These are phyloP conservation scores for Suillus brevipes DNA, from an alignment of 768 basidiomycete species.

Conservation along the genomic window DNA sequence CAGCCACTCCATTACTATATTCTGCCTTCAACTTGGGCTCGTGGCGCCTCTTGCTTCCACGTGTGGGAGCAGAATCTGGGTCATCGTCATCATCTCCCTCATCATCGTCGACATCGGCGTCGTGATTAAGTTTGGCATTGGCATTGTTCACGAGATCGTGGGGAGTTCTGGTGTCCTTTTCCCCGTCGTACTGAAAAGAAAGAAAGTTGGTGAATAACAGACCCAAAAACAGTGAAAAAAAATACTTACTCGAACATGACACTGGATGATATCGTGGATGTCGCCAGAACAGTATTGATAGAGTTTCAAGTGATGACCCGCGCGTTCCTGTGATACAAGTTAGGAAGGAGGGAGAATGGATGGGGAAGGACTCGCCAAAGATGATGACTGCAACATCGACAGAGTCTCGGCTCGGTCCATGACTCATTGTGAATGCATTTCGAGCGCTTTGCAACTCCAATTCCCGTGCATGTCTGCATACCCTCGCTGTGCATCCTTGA, in stretches of 20 bases:
- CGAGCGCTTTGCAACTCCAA: conserved; percentile 76
- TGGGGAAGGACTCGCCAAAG: conserved; percentile 54
- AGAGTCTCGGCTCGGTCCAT: conserved; percentile 70
- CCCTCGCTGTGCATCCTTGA: conserved; percentile 78
- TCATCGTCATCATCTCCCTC: conserved; percentile 42
- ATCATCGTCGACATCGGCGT: conserved; percentile 34
- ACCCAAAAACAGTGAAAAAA: not conserved
- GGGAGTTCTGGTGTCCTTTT: conserved; percentile 49
- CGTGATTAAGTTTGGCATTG: conserved; percentile 22
- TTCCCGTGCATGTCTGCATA: conserved; percentile 85
- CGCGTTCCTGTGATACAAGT: conserved; percentile 62
- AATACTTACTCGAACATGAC: conserved; percentile 54
- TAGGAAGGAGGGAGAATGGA: conserved; percentile 5
- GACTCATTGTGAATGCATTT: conserved; percentile 66
- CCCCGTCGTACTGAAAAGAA: conserved; percentile 46
- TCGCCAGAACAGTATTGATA: conserved; percentile 81
- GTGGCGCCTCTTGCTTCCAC: conserved; percentile 21
- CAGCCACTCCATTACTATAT: no score
- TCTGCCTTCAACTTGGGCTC: conserved; percentile 33
- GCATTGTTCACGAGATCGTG: conserved; percentile 46
- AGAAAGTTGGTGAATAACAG: not conserved
- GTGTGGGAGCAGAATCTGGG: conserved; percentile 22
- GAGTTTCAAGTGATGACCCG: conserved; percentile 80
- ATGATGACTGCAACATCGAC: conserved; percentile 89
- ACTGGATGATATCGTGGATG: conserved; percentile 66